A percentile compares a stretch with the other conserved stretches of the same genome.
Conservation (phyloP, 225 moss, liverwort and hornwort species). For the Thuidium tamariscinum region DNA sequence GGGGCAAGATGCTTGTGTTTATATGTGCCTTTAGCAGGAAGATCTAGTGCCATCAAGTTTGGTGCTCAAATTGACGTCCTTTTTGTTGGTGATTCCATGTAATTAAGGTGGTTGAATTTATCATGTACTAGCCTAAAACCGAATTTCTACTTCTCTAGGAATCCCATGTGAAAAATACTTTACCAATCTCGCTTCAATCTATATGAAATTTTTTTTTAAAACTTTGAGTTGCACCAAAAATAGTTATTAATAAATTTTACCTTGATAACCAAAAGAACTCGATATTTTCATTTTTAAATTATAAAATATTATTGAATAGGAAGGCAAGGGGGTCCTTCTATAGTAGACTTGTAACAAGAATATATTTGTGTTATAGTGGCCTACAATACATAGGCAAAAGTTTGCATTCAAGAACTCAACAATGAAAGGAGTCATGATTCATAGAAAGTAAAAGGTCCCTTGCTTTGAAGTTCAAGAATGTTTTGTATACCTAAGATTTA, state of each 20-base stretch:
- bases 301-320: not conserved
- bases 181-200: not conserved
- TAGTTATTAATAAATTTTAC: not conserved
- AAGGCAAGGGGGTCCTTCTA: not conserved
- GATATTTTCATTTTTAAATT: not conserved
- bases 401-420: not conserved
- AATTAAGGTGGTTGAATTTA: too few species aligned
- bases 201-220: too few species aligned
- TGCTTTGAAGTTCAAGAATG: not conserved
- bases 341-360: not conserved
- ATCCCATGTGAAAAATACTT: not conserved
- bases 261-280: rapidly evolving
- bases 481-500: not conserved
- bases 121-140: too few species aligned
- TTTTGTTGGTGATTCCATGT: too few species aligned
- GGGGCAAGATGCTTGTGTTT: not conserved
- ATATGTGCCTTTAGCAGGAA: not conserved
- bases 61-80: too few species aligned
- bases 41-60: rapidly evolving
- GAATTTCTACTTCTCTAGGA: not conserved
- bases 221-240: not conserved
- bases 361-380: not conserved
- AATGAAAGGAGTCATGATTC: too few species aligned
- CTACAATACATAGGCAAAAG: not conserved
- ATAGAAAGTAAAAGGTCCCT: not conserved